Base-by-base conservation (phyloP, 441 rosid species). In the Flueggea neowawraea region DNA sequence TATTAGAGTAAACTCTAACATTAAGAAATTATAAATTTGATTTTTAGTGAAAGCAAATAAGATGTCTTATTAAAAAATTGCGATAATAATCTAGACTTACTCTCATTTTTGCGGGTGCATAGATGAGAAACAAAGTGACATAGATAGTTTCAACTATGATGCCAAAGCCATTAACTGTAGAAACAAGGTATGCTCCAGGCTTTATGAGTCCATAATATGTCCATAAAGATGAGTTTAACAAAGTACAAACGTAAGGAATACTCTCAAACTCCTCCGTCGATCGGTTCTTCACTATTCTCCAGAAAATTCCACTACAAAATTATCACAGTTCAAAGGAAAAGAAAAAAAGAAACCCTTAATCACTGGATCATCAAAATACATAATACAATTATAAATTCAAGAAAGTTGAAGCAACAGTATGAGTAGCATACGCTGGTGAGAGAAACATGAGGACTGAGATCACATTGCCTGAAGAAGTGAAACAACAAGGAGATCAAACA, bases 251-350 rank as follows among this genome's bases (percentile, higher is more conserved):
- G 69, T 86, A 93, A 0, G 98, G 98, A 52, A 90, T 76, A 70
- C 91, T 80, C 70, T 86, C 86, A 55, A 84, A 93, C 0, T 86
- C 81, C 69, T 86, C 92, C 0, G 98, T 88, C 5, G 98, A 86
- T 64, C 68, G 52, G 16, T 65, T 55, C 70, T 63, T 77, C 63
- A 81, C 43, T 55, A 93, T 86, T 66, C 68, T 72, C 87, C 80
- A 60, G 57, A 93, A 93, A 0, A 92, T 81, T 51, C 69, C 69
- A 12, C 98, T 88, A 58, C 65, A 74, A 44, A 36, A 36, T 5
- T 36, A 5, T 8, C 6, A 36, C 51, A 56, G 28, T n/a, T n/a
- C n/a, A n/a, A n/a, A n/a, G 28, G 2, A 22, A 22, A 22, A 2
- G 2, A 22, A 22, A 2, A 22, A 22, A 22, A 1, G n/a, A 16